Conservation (phyloP, 345 rosid genomes). For the Lepidium aucheri region DNA sequence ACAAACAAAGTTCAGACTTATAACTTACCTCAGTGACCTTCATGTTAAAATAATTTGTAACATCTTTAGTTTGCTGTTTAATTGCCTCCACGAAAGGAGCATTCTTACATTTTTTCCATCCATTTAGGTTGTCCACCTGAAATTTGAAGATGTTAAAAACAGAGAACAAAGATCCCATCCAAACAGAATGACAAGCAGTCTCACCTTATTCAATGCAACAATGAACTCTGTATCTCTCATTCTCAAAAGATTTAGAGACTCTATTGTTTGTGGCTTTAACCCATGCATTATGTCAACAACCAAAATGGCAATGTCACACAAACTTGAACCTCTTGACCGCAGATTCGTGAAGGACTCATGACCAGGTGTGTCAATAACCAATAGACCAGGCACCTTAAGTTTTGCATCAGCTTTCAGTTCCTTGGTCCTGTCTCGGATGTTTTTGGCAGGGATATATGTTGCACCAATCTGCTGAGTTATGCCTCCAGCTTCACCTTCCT, state of each 20-base stretch:
- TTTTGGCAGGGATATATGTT: slow-evolving; percentile 87
- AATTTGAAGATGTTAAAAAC: slow-evolving; percentile 10
- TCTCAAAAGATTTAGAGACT: slow-evolving; percentile 79
- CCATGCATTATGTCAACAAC: slow-evolving; percentile 97
- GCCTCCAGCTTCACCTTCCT: slow-evolving; percentile 99
- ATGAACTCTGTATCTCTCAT: slow-evolving; percentile 86
- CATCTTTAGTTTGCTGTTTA: slow-evolving; percentile 66
- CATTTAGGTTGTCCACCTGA: slow-evolving; percentile 92
- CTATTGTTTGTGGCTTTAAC: slow-evolving; percentile 86
- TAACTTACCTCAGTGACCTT: slow-evolving; percentile 46
- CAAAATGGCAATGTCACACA: slow-evolving; percentile 94
- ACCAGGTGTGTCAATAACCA: slow-evolving; percentile 98
- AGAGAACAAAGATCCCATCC: background rate
- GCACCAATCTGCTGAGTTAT: slow-evolving; percentile 99
- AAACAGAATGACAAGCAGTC: slow-evolving; percentile 3
- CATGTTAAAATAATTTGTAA: slow-evolving; percentile 60
- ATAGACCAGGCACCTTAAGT: slow-evolving; percentile 86
- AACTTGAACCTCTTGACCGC: slow-evolving; percentile 85
- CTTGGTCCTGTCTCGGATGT: slow-evolving; percentile 89
- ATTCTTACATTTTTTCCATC: slow-evolving; percentile 73
- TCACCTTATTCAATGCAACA: slow-evolving; percentile 90
- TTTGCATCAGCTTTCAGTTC: slow-evolving; percentile 91
- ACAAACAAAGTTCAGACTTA: background rate
- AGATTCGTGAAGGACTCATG: slow-evolving; percentile 88
- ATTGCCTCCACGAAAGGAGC: slow-evolving; percentile 64